phyloP scores from a whole-genome alignment of 495 filamentous ascomycete genomes.

The Xylaria venustula region DNA sequence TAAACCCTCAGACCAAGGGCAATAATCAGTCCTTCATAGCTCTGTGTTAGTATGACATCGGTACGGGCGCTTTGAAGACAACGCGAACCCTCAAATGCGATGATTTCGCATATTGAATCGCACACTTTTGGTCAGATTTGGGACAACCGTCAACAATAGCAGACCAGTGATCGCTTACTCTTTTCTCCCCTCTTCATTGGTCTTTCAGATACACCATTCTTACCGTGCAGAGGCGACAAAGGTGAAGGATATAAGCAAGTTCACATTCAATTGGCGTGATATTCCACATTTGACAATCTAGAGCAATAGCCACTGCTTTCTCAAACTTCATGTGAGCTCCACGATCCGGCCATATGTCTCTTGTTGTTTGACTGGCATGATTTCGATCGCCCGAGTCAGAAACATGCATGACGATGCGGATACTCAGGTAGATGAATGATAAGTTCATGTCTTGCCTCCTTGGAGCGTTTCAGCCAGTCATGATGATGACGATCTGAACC shows the following conservation, averaged over 20 bases:
- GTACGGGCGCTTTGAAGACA: too few species aligned
- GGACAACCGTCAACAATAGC: too few species aligned
- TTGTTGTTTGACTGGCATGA: neutral
- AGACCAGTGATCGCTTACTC: too few species aligned
- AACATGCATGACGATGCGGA: neutral
- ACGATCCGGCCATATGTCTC: neutral
- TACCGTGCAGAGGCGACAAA: neutral
- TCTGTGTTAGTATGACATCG: too few species aligned
- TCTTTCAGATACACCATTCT: neutral
- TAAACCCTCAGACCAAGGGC: too few species aligned
- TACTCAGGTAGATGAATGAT: neutral
- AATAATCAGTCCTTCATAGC: too few species aligned
- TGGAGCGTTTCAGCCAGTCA: neutral
- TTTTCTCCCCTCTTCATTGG: too few species aligned
- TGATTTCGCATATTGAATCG: too few species aligned
- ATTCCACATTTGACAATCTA: neutral
- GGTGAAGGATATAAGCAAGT: neutral
- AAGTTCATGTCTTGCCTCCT: conserved; percentile 5
- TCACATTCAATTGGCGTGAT: neutral
- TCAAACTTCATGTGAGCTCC: neutral
- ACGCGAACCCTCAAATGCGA: too few species aligned
- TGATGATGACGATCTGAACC: neutral
- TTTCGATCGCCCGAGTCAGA: neutral
- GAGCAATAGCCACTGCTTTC: neutral
- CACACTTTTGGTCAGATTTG: too few species aligned